Percentiles rank a stretch among this genome's conserved stretches.
These are phyloP conservation scores for Tarenaya hassleriana DNA, from an alignment of 345 rosid species.

Conservation along the genomic window DNA sequence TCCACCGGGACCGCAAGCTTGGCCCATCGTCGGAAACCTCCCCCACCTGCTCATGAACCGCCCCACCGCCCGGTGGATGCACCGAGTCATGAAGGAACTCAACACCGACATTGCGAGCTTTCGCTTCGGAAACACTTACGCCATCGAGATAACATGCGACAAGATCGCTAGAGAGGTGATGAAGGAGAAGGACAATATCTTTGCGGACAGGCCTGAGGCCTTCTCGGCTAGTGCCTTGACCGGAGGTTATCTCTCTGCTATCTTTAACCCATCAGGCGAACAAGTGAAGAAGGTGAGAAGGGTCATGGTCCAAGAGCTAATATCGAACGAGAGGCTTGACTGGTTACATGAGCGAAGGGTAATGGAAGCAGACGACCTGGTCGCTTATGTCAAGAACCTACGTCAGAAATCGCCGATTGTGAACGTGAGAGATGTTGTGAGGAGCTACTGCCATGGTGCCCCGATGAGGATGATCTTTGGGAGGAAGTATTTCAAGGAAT, in stretches of 20 bases:
- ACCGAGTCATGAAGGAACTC: slow-evolving; percentile 17
- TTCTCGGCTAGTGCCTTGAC: background rate
- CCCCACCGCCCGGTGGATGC: slow-evolving; percentile 22
- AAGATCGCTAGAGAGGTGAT: slow-evolving; percentile 25
- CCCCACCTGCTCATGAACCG: slow-evolving; percentile 8
- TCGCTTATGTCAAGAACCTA: slow-evolving; percentile 24
- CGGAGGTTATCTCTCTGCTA: slow-evolving; percentile 9
- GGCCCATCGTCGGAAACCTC: slow-evolving; percentile 24
- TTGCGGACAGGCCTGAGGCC: slow-evolving; percentile 16
- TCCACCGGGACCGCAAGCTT: slow-evolving; percentile 8
- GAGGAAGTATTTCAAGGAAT: background rate
- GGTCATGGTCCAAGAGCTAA: slow-evolving; percentile 13
- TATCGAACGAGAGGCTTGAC: background rate
- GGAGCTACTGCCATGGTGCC: background rate
- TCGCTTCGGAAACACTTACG: slow-evolving; percentile 18
- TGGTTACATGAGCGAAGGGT: slow-evolving; percentile 26
- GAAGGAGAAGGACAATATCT: slow-evolving; percentile 19
- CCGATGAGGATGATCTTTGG: background rate
- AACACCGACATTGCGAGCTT: slow-evolving; percentile 22
- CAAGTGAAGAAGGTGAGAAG: slow-evolving; percentile 33
- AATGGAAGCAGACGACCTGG: slow-evolving; percentile 31
- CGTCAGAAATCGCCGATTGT: slow-evolving; percentile 5
- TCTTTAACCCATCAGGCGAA: slow-evolving; percentile 13
- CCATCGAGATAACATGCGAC: slow-evolving; percentile 16
- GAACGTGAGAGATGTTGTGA: background rate